Percentiles rank a stretch among this genome's conserved stretches.
Conservation (phyloP, 208 protist species). For the Strigomonas oncopelti region DNA sequence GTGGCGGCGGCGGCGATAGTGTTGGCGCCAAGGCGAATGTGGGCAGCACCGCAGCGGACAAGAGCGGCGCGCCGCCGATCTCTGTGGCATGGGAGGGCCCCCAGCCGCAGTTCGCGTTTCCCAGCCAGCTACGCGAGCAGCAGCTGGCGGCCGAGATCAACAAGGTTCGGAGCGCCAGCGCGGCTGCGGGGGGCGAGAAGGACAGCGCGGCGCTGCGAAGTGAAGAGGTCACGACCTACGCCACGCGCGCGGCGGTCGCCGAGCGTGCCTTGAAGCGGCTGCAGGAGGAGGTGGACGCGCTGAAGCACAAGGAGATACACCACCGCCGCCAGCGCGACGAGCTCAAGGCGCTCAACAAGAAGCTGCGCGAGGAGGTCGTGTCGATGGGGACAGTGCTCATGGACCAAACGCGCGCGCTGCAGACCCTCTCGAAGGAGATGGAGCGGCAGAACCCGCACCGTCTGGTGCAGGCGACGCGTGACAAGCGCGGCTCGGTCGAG, state of each 20-base stretch:
- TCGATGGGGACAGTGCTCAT: constrained; percentile 42
- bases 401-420: constrained; percentile 56
- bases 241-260: constrained; percentile 28
- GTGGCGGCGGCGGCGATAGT: no score
- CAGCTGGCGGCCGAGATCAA: not conserved
- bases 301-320: constrained; percentile 29
- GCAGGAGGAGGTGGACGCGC: constrained; percentile 48
- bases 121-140: not conserved
- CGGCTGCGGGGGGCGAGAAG: not conserved
- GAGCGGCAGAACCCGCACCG: constrained; percentile 51
- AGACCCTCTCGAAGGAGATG: constrained; percentile 36
- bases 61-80: not conserved
- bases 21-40: no score
- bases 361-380: constrained; percentile 58
- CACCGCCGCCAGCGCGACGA: constrained; percentile 26
- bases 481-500: not conserved
- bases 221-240: constrained; percentile 1
- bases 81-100: not conserved
- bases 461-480: constrained; percentile 37
- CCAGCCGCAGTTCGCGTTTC: not conserved
- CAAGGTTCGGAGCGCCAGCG: not conserved
- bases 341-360: constrained; percentile 33
- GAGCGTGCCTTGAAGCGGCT: constrained; percentile 44
- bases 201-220: not conserved
- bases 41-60: no score